Base-by-base conservation (phyloP, 139 green algal species). In the Asterochloris erici region DNA sequence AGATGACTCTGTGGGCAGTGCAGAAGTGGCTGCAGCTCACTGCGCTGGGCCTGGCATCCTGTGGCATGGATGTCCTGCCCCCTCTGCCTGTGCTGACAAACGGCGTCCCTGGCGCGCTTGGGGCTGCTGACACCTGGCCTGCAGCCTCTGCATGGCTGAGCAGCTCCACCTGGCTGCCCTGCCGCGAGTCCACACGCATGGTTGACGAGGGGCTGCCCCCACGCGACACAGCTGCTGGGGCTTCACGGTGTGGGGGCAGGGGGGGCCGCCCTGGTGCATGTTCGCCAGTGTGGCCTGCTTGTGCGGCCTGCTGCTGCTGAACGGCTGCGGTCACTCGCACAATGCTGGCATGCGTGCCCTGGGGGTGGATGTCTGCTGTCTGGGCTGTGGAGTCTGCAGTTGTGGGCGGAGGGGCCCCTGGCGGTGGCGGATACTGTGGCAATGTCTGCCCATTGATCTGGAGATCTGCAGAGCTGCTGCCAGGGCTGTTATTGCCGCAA, bases 341-440 rank as follows among this genome's bases (percentile, higher is more conserved):
- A 69, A 80, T 70, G 76, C 76, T 80, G 61, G 76, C 76, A n/a
- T 70, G 76, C 12, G 76, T 80, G 11, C 23, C 60, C 26, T 80
- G 76, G 24, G 76, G 54, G 47, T 80, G 76, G 24, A 80, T 14
- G 24, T 70, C 60, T 16, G 47, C 60, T n/a, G 61, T n/a, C 23
- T 80, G 60, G 29, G 76, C 23, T 28, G 12, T 12, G 38, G 12
- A 16, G 21, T n/a, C 23, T 38, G 19, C 24, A 54, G 76, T 47
- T 64, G 19, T 6, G 68, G 47, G 24, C 47, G 76, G 60, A 70
- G 76, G 76, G 38, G 76, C 54, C 61, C 76, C 76, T 29, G 76
- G 76, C 24, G 76, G 76, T 13, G 54, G 76, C 38, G 21, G 21
- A 38, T 80, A 80, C 38, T 54, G 38, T 54, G 38, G 38, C 38